Conservation (phyloP, 1,284 basidiomycete species). For the Polyporus tsugae region DNA sequence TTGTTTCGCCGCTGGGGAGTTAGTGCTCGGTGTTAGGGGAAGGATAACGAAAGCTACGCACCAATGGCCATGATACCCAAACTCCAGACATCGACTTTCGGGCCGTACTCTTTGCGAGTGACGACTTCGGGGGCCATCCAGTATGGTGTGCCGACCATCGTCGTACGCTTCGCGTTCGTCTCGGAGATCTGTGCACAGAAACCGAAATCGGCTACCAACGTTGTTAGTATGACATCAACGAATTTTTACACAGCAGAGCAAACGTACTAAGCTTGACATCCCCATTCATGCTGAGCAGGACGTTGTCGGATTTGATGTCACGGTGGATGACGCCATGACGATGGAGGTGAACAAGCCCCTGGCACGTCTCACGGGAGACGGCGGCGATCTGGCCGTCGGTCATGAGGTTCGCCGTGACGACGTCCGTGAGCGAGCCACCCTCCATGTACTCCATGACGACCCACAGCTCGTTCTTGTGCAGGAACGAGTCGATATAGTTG, state of each 20-base stretch:
- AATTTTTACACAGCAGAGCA: too few species aligned
- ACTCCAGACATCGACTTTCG: slow-evolving; percentile 99
- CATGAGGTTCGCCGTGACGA: slow-evolving; percentile 97
- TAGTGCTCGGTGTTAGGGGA: slow-evolving; percentile 8
- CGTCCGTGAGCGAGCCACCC: slow-evolving; percentile 91
- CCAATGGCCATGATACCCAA: slow-evolving; percentile 99
- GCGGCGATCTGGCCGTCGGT: slow-evolving; percentile 95
- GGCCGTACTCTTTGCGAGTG: slow-evolving; percentile 97
- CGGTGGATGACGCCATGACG: slow-evolving; percentile 96
- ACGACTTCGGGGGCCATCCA: slow-evolving; percentile 99
- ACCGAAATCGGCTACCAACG: slow-evolving; percentile 89
- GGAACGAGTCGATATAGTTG: slow-evolving; percentile 99
- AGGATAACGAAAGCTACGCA: slow-evolving; percentile 40
- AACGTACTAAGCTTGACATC: slow-evolving; percentile 96
- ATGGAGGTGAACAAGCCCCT: slow-evolving; percentile 93
- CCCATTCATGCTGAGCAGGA: slow-evolving; percentile 90
- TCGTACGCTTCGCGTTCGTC: slow-evolving; percentile 92
- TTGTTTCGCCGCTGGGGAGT: slow-evolving; percentile 10
- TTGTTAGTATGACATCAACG: slow-evolving; percentile 14
- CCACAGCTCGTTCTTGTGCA: slow-evolving; percentile 98
- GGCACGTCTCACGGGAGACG: slow-evolving; percentile 89
- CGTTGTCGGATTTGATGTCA: slow-evolving; percentile 99
- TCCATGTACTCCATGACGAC: slow-evolving; percentile 99
- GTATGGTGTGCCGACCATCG: slow-evolving; percentile 99
- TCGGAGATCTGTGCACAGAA: slow-evolving; percentile 99